A percentile compares a stretch with the other conserved stretches of the same genome.
Conservation (phyloP, 2,329 filamentous ascomycete species). For the Rasamsonia emersonii region DNA sequence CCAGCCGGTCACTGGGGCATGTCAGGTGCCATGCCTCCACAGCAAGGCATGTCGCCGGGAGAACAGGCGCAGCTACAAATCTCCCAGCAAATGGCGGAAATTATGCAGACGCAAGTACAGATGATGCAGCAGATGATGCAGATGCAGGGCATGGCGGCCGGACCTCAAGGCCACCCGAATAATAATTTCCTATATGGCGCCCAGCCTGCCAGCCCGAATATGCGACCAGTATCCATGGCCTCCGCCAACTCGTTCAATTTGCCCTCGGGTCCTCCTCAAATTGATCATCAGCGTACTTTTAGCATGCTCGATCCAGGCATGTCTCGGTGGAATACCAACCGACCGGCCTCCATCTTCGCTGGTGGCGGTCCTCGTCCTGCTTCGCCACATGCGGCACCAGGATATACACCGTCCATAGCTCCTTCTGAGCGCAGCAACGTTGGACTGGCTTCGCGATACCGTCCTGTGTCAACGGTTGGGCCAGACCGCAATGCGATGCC, state of each 20-base stretch:
- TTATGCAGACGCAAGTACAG: slow-evolving; percentile 93
- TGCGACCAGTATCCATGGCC: slow-evolving; percentile 44
- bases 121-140: slow-evolving; percentile 64
- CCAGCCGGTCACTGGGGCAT: slow-evolving; percentile 8
- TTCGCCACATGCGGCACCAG: slow-evolving; percentile 17
- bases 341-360: slow-evolving; percentile 26
- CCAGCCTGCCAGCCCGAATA: slow-evolving; percentile 17
- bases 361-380: slow-evolving; percentile 16
- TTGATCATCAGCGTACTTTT: slow-evolving; percentile 59
- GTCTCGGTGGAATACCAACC: slow-evolving; percentile 28
- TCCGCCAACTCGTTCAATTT: slow-evolving; percentile 17
- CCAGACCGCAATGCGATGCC: slow-evolving; percentile 19
- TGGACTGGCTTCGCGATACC: slow-evolving; percentile 80
- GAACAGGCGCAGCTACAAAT: slow-evolving; percentile 73
- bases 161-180: slow-evolving; percentile 23
- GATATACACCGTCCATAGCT: slow-evolving; percentile 83
- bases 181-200: slow-evolving; percentile 19
- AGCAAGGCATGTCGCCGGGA: slow-evolving; percentile 43
- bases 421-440: slow-evolving; percentile 93
- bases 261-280: slow-evolving; percentile 20
- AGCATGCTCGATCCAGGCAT: slow-evolving; percentile 68
- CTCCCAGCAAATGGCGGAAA: slow-evolving; percentile 74
- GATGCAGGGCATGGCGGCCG: slow-evolving; percentile 51
- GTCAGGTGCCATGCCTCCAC: slow-evolving; percentile 10
- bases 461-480: slow-evolving; percentile 67